Conservation (phyloP, 2,329 filamentous ascomycete species). For the Colletotrichum tabaci region DNA sequence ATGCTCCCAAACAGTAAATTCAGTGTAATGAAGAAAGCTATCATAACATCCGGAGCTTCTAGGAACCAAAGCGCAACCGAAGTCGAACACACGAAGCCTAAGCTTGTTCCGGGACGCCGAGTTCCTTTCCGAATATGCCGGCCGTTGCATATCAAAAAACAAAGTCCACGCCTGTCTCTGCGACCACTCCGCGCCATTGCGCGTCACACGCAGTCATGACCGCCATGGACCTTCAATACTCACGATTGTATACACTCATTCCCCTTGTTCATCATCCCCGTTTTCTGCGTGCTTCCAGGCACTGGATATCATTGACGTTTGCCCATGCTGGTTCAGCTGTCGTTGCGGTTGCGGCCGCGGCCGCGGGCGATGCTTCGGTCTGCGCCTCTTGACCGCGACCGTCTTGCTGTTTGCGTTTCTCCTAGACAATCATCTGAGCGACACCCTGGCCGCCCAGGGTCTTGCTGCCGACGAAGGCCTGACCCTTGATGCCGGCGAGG, state of each 20-base stretch:
- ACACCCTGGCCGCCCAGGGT: slow-evolving; percentile 94
- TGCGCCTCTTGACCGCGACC: slow-evolving; percentile 10
- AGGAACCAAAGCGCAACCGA: slow-evolving; percentile 40
- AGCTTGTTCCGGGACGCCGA: slow-evolving; percentile 42
- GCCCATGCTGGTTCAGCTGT: slow-evolving; percentile 17
- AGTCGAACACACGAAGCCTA: slow-evolving; percentile 36
- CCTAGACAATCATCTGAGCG: slow-evolving; percentile 96
- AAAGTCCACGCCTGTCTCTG: slow-evolving; percentile 14
- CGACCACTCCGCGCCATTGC: not conserved
- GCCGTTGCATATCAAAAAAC: slow-evolving; percentile 38
- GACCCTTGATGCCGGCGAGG: slow-evolving; percentile 83
- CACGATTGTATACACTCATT: slow-evolving; percentile 33
- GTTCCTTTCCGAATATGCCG: slow-evolving; percentile 41
- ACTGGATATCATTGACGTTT: slow-evolving; percentile 38
- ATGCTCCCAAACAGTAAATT: slow-evolving; percentile 36
- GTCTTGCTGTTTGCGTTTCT: slow-evolving; percentile 8
- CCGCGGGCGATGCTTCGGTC: slow-evolving; percentile 4
- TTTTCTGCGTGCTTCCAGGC: slow-evolving; percentile 36
- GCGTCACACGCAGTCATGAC: slow-evolving; percentile 8
- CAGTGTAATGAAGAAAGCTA: slow-evolving; percentile 36
- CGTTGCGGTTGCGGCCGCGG: not conserved
- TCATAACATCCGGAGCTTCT: slow-evolving; percentile 40
- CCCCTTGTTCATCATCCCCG: slow-evolving; percentile 11
- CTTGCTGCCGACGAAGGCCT: slow-evolving; percentile 93
- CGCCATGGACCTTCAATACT: slow-evolving; percentile 4